Evolutionary conservation across 805 yeast genomes (phyloP).

Genomic region (Candida silvicultrix): DNA sequence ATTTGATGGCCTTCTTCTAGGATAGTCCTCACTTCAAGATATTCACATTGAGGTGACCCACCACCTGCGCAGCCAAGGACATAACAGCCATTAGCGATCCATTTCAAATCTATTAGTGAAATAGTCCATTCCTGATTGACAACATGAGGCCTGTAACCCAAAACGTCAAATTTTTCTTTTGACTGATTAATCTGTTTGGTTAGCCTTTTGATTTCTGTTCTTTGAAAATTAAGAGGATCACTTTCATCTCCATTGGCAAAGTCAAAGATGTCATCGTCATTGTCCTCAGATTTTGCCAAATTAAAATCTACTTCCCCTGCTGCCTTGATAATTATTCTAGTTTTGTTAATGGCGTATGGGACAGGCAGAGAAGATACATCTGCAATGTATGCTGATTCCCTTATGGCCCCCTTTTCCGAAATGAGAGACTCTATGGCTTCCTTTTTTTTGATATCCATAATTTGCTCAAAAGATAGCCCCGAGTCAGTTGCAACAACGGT

Average conservation of each 20-base stretch:
- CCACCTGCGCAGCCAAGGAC: slow-evolving; percentile 45
- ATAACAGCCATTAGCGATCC: slow-evolving; percentile 33
- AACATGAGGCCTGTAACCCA: slow-evolving; percentile 25
- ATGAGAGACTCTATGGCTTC: slow-evolving; percentile 12
- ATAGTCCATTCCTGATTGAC: slow-evolving; percentile 31
- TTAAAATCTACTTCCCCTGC: slow-evolving; percentile 7
- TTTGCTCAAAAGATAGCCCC: slow-evolving; percentile 5
- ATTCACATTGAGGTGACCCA: slow-evolving; percentile 36
- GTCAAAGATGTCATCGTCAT: not conserved
- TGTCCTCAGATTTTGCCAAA: not conserved
- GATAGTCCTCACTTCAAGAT: slow-evolving; percentile 26
- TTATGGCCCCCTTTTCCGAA: slow-evolving; percentile 6
- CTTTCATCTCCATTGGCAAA: not conserved
- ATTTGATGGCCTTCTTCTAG: slow-evolving; percentile 28
- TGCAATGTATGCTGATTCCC: slow-evolving; percentile 9
- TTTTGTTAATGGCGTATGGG: slow-evolving; percentile 14
- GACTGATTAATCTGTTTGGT: not conserved
- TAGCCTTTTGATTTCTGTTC: not conserved
- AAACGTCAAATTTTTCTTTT: not conserved
- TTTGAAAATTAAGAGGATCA: not conserved
- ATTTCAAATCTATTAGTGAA: slow-evolving; percentile 32
- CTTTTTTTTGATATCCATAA: slow-evolving; percentile 6
- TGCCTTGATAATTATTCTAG: slow-evolving; percentile 14
- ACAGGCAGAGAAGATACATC: slow-evolving; percentile 16
- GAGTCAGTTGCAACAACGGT: slow-evolving; percentile 4